Conservation (phyloP, 2,329 filamentous ascomycete species). For the Ceratocystis colombiana region DNA sequence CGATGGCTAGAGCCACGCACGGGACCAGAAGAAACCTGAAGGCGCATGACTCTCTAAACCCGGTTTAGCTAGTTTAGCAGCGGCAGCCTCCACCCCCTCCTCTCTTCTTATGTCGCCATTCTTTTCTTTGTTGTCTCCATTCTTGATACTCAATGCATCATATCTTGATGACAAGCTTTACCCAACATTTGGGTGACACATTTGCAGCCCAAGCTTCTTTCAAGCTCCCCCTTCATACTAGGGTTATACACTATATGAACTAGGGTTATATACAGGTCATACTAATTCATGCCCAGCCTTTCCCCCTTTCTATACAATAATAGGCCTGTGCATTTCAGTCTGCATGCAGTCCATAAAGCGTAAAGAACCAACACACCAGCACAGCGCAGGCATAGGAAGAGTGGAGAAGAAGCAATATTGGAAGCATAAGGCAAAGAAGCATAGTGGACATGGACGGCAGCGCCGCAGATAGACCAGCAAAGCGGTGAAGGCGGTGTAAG, state of each 20-base stretch:
- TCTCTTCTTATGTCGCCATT: too few species aligned
- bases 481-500: background rate
- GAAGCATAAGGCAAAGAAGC: background rate
- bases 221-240: background rate
- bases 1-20: background rate
- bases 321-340: background rate
- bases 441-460: background rate
- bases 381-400: background rate
- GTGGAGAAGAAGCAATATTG: background rate
- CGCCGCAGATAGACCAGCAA: background rate
- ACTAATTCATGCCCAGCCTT: background rate
- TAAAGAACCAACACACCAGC: background rate
- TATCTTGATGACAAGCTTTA: too few species aligned
- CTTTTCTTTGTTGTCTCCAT: too few species aligned
- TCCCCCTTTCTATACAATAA: background rate
- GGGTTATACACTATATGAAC: background rate
- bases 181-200: background rate
- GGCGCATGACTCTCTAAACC: background rate
- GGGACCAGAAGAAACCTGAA: background rate
- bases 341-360: background rate
- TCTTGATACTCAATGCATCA: too few species aligned
- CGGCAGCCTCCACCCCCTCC: background rate
- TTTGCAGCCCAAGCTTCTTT: background rate
- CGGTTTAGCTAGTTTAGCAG: background rate
- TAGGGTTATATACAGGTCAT: background rate